These are phyloP conservation scores for Fusarium musae DNA, from an alignment of 2,329 filamentous ascomycete genomes.

Conservation along the genomic window DNA sequence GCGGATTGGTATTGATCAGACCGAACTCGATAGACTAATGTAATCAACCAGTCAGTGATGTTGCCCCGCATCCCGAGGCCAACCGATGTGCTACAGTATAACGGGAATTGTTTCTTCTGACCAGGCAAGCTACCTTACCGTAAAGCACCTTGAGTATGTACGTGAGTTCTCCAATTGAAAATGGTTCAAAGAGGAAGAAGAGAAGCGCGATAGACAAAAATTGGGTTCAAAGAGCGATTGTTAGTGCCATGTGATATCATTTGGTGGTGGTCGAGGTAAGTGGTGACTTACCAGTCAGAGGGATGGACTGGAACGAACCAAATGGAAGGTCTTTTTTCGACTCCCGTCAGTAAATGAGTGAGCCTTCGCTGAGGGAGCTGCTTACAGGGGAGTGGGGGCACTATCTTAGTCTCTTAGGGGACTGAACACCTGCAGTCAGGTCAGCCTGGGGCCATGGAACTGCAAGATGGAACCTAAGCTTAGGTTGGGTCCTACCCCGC, in stretches of 20 bases:
- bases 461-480: too few species aligned
- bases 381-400: background rate
- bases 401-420: background rate
- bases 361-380: constrained; percentile 10
- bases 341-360: background rate
- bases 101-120: background rate
- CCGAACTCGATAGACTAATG: background rate
- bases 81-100: background rate
- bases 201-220: background rate
- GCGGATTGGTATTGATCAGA: background rate
- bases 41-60: background rate
- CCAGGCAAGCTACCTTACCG: background rate
- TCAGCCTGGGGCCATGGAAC: background rate
- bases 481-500: background rate
- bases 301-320: background rate
- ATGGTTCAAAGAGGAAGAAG: background rate
- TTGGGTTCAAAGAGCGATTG: background rate
- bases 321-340: background rate
- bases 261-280: background rate
- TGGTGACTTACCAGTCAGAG: background rate
- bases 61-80: constrained; percentile 40
- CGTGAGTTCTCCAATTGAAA: background rate
- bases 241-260: constrained; percentile 9
- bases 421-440: background rate
- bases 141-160: background rate